A percentile compares a stretch with the other conserved stretches of the same genome.
Evolutionary conservation across 768 basidiomycete species (phyloP).

Genomic region (Boletus rubroflammeus): DNA sequence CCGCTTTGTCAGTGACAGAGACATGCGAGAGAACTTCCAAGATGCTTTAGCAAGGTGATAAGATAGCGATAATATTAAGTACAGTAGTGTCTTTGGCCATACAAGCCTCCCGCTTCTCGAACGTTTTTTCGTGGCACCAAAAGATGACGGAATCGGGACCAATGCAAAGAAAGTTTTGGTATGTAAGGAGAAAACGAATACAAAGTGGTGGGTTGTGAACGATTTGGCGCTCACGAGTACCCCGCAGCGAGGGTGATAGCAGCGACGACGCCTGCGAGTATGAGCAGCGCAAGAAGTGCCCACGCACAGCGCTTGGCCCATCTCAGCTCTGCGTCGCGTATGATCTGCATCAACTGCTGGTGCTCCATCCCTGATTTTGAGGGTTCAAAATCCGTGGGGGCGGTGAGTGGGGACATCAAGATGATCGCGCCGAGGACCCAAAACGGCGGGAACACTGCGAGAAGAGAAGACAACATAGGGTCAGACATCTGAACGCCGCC

Average conservation of each 20-base stretch:
- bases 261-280: not conserved
- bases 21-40: not conserved
- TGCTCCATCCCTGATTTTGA: conserved; percentile 38
- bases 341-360: conserved; percentile 26
- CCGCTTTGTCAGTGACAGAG: not conserved
- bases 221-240: not conserved
- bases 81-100: not conserved
- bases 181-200: not conserved
- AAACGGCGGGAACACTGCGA: conserved; percentile 45
- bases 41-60: not conserved
- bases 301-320: conserved; percentile 39
- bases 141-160: not conserved
- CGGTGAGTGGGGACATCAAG: conserved; percentile 38
- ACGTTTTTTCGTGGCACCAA: not conserved
- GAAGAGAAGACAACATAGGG: not conserved
- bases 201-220: not conserved
- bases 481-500: not conserved
- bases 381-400: conserved; percentile 27
- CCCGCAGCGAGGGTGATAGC: not conserved
- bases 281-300: conserved; percentile 1
- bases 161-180: not conserved
- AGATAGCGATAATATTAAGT: not conserved
- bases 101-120: not conserved
- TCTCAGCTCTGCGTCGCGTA: conserved; percentile 37
- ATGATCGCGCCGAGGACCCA: conserved; percentile 44